Conservation (phyloP, 2,329 filamentous ascomycete species). For the Pyricularia grisea region DNA sequence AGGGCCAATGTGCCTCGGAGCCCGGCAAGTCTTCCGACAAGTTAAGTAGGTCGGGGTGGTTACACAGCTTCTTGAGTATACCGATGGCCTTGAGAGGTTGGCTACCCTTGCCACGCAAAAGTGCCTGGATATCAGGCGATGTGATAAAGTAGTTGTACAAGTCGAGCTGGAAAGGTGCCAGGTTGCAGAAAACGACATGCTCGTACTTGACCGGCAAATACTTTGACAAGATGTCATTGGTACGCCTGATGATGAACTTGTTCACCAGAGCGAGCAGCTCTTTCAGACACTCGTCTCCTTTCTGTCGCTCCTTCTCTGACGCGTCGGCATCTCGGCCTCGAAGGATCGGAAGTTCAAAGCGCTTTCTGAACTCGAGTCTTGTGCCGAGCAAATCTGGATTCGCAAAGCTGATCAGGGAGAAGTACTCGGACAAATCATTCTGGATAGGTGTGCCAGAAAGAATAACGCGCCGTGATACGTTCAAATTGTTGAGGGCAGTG, state of each 20-base stretch:
- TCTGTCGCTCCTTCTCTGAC: conserved; percentile 69
- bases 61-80: conserved; percentile 95
- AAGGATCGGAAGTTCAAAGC: conserved; percentile 86
- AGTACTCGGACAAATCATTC: conserved; percentile 97
- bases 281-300: conserved; percentile 71
- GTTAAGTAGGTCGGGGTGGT: conserved; percentile 88
- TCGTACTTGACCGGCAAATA: conserved; percentile 98
- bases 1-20: conserved; percentile 70
- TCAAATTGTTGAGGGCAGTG: conserved; percentile 78
- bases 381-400: conserved; percentile 89
- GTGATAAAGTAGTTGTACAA: conserved; percentile 97
- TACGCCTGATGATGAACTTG: conserved; percentile 95
- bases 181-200: conserved; percentile 95
- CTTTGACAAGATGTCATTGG: conserved; percentile 96
- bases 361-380: conserved; percentile 83
- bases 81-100: conserved; percentile 95
- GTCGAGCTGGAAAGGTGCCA: conserved; percentile 84
- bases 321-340: conserved; percentile 86
- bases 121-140: conserved; percentile 85
- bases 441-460: conserved; percentile 96
- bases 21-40: conserved; percentile 78
- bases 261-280: conserved; percentile 84
- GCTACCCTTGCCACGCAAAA: conserved; percentile 87
- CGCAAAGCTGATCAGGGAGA: conserved; percentile 89
- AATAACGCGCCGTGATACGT: conserved; percentile 86